Evolutionary conservation across 2,329 filamentous ascomycete genomes (phyloP).

Genomic region (Didymellaceae sp.): DNA sequence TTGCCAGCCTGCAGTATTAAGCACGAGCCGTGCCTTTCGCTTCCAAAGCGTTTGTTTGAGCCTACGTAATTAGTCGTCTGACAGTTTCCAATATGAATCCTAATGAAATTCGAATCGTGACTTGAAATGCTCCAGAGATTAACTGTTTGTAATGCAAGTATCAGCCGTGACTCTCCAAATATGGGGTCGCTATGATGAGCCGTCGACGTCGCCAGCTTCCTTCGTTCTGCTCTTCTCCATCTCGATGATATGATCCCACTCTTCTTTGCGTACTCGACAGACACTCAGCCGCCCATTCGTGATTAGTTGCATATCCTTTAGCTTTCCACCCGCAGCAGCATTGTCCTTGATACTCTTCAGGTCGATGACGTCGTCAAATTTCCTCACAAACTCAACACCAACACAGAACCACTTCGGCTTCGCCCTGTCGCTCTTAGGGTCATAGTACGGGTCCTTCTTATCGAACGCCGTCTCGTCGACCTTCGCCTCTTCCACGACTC

Average conservation of each 20-base stretch:
- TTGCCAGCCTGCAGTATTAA: slow-evolving; percentile 48
- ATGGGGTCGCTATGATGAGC: neutral
- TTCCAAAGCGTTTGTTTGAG: no score
- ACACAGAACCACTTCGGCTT: slow-evolving; percentile 87
- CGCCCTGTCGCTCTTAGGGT: slow-evolving; percentile 72
- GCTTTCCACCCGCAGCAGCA: slow-evolving; percentile 59
- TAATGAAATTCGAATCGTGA: no score
- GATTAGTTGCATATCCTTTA: slow-evolving; percentile 82
- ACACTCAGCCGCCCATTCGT: slow-evolving; percentile 86
- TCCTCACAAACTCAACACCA: slow-evolving; percentile 84
- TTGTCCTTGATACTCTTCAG: slow-evolving; percentile 74
- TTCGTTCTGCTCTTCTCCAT: slow-evolving; percentile 49
- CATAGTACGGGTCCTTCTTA: slow-evolving; percentile 78
- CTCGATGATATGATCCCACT: slow-evolving; percentile 70
- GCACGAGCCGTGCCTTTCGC: neutral
- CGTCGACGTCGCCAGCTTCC: neutral
- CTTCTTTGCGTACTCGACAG: slow-evolving; percentile 66
- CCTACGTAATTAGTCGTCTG: no score
- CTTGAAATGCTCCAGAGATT: no score
- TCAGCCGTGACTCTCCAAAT: neutral
- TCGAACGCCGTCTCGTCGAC: slow-evolving; percentile 80
- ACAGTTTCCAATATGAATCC: no score
- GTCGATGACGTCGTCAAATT: slow-evolving; percentile 74
- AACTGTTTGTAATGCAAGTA: no score
- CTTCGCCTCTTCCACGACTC: slow-evolving; percentile 83